Evolutionary conservation across 192 early-diverging fungal species (phyloP).

Genomic region (Podila clonocystis): DNA sequence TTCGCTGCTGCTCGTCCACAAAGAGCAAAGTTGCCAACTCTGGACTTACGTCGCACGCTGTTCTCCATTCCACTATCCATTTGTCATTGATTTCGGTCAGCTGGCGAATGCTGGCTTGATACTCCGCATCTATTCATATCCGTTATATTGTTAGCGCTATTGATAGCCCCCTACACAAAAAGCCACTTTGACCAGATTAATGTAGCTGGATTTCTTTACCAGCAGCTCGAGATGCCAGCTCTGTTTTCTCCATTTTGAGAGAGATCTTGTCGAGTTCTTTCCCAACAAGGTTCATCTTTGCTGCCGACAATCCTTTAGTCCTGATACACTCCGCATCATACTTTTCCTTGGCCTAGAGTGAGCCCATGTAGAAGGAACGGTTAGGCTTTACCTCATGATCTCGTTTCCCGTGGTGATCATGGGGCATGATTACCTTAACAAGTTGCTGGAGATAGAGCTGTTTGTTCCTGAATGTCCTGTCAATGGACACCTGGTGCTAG

Average conservation of each 20-base stretch:
- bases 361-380: neutral
- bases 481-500: conserved; percentile 60
- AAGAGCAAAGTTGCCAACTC: neutral
- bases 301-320: conserved; percentile 38
- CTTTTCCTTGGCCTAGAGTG: conserved; percentile 52
- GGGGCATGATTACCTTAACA: conserved; percentile 46
- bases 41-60: conserved; percentile 63
- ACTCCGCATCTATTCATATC: conserved; percentile 56
- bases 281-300: conserved; percentile 48
- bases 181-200: too few species aligned
- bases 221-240: conserved; percentile 45
- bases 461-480: conserved; percentile 63
- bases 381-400: neutral
- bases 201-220: conserved; percentile 17
- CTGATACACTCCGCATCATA: conserved; percentile 55
- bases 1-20: neutral
- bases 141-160: neutral
- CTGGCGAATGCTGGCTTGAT: conserved; percentile 59
- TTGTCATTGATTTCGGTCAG: conserved; percentile 55
- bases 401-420: neutral
- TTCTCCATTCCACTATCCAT: conserved; percentile 65
- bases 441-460: conserved; percentile 56
- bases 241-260: conserved; percentile 54
- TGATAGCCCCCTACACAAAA: neutral
- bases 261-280: conserved; percentile 54